Conservation (phyloP, 768 basidiomycete species). For the Agaricus subrufescens region DNA sequence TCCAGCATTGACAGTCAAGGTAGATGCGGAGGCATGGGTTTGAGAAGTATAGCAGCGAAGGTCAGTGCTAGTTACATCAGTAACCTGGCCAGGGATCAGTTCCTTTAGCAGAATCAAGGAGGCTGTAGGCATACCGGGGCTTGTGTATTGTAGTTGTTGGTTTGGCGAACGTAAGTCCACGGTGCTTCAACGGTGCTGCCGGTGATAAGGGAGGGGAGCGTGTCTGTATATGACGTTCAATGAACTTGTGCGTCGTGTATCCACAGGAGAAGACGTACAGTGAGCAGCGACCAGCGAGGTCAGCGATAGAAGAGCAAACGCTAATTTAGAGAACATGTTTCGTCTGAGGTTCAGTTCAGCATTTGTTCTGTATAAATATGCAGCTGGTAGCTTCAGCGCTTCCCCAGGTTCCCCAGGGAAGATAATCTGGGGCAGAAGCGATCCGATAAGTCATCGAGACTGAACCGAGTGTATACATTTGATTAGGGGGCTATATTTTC, state of each 20-base stretch:
- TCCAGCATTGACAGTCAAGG: constrained; percentile 41
- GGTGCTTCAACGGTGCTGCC: constrained; percentile 31
- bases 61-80: constrained; percentile 41
- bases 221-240: constrained; percentile 17
- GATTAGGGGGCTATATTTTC: not conserved
- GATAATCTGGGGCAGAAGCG: not conserved
- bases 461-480: not conserved
- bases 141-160: constrained; percentile 41
- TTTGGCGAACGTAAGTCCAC: constrained; percentile 39
- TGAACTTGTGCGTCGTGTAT: not conserved
- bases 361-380: not conserved
- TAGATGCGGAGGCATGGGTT: constrained; percentile 35
- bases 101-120: too few relatives aligned
- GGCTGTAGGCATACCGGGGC: constrained; percentile 23
- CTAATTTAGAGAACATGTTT: not conserved
- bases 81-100: constrained; percentile 24
- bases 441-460: constrained; percentile 4
- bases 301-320: not conserved
- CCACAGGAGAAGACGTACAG: constrained; percentile 22
- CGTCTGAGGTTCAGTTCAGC: not conserved
- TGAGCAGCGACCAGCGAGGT: constrained; percentile 18
- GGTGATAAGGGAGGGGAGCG: constrained; percentile 38
- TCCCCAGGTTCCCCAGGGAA: not conserved
- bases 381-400: not conserved
- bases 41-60: constrained; percentile 43